Conservation (phyloP, 73 alveolate genomes). For the Durusdinium trenchii region DNA sequence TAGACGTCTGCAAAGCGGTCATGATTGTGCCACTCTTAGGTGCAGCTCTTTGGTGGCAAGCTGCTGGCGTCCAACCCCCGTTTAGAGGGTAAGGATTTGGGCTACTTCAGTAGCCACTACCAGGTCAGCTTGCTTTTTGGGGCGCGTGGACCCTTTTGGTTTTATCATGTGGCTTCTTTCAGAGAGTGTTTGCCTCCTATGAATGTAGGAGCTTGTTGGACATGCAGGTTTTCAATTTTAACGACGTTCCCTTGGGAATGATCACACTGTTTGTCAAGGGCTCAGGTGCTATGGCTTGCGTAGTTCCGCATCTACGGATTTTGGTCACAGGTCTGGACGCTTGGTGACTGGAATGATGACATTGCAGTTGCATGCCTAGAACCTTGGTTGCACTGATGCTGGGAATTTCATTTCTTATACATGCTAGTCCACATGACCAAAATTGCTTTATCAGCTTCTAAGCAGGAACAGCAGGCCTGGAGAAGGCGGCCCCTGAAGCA, state of each 20-base stretch:
- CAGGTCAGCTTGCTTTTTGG: background rate
- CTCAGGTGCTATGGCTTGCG: background rate
- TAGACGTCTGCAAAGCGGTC: too few species aligned
- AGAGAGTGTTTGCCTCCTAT: too few species aligned
- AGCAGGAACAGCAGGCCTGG: too few species aligned
- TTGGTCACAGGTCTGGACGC: slow-evolving; percentile 64
- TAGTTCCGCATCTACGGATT: background rate
- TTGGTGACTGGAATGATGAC: slow-evolving; percentile 90
- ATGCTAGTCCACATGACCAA: too few species aligned
- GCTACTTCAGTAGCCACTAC: slow-evolving; percentile 72
- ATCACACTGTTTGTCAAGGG: slow-evolving; percentile 48
- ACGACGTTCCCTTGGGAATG: slow-evolving; percentile 91
- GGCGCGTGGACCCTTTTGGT: background rate
- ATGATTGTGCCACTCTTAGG: background rate
- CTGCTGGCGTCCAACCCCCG: slow-evolving; percentile 89
- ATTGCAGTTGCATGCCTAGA: slow-evolving; percentile 68
- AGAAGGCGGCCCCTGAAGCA: too few species aligned
- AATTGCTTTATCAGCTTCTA: too few species aligned
- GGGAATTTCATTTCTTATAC: too few species aligned
- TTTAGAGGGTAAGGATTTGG: slow-evolving; percentile 69
- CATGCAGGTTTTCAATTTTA: slow-evolving; percentile 66
- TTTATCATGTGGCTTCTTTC: background rate
- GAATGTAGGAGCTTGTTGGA: background rate
- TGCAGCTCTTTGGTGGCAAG: slow-evolving; percentile 78
- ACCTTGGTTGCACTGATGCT: background rate